Base-by-base conservation (phyloP, 1,139 yeast species). In the Pichia sp. region DNA sequence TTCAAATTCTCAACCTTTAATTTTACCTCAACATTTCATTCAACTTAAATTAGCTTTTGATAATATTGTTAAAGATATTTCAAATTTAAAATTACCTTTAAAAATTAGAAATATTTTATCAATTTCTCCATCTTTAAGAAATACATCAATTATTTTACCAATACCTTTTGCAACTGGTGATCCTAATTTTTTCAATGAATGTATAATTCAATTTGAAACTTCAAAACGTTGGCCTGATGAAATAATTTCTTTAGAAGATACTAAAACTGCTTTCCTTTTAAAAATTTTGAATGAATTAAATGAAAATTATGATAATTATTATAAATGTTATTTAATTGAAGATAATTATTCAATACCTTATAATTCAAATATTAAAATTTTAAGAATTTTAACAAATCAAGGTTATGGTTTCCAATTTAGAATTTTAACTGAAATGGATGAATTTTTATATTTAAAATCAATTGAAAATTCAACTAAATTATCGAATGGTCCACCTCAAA, bases 191-290 rank as follows among this genome's bases (percentile, higher is more conserved):
- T 77, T 85, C 69, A 85, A 84, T 51, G 88, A 83, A 39, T 79
- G 81, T 21, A 71, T 89, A 11, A 61, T 93, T 36, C 95, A 88
- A 61, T 86, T 93, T 61, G 98, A 93, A 64, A 69, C 84, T 4
- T 84, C 96, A 2, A 71, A 78, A n/a, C 78, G 79, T 60, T 93
- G 98, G 99, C 98, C 99, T 1, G 95, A 85, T 61, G 96, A 91
- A 59, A 60, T 86, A 5, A 66, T 71, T 28, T 89, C 96, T 1
- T 66, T 88, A 44, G 98, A 91, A 58, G 80, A 82, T 54, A 84
- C 95, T 15, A 93, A 93, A 58, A 74, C 91, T 30, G 98, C 97
- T 6, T 85, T 93, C 52, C 65, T 91, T 52, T 60, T 93, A 39
- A 83, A 84, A 52, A 74, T 89, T 15, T 39, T 35, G 11, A 72